A percentile compares a stretch with the other conserved stretches of the same genome.
Evolutionary conservation across 192 early-diverging fungal species (phyloP).

Genomic region (Rhizophlyctis rosea): DNA sequence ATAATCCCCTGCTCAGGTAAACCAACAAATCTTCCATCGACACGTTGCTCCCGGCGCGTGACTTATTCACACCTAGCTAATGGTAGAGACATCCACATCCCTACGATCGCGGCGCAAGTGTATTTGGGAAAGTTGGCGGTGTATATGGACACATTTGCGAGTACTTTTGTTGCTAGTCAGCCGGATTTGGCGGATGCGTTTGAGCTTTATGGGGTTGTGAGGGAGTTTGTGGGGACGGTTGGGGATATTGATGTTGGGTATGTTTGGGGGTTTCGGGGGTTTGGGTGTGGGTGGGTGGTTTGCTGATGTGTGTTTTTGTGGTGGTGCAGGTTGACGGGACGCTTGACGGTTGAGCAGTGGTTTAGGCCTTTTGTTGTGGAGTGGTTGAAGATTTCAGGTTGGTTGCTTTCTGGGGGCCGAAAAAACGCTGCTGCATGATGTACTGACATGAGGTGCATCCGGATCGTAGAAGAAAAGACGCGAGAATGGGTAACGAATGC

Average conservation of each 20-base stretch:
- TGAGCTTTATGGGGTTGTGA: conserved; percentile 35
- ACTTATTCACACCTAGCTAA: too few relatives aligned
- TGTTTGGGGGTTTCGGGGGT: neutral
- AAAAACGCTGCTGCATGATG: too few relatives aligned
- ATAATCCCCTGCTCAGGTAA: conserved; percentile 25
- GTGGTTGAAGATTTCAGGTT: conserved; percentile 35
- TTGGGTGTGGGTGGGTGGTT: conserved; percentile 3
- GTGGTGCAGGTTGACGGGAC: conserved; percentile 28
- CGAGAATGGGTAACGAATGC: conserved; percentile 38
- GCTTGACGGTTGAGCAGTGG: conserved; percentile 30
- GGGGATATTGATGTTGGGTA: conserved; percentile 36
- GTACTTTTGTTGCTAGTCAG: conserved; percentile 5
- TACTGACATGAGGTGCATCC: too few relatives aligned
- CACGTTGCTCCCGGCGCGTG: too few relatives aligned
- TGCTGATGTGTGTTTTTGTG: too few relatives aligned
- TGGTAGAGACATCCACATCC: conserved; percentile 34
- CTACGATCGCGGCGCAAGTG: conserved; percentile 33
- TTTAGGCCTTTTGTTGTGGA: conserved; percentile 36
- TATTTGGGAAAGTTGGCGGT: conserved; percentile 26
- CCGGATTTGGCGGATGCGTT: conserved; percentile 33
- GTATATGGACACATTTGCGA: conserved; percentile 24
- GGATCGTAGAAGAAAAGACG: conserved; percentile 32
- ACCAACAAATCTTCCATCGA: too few relatives aligned
- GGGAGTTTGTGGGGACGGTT: conserved; percentile 21
- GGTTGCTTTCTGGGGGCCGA: too few relatives aligned